Base-by-base conservation (phyloP, 345 rosid species). In the Moringa oleifera region DNA sequence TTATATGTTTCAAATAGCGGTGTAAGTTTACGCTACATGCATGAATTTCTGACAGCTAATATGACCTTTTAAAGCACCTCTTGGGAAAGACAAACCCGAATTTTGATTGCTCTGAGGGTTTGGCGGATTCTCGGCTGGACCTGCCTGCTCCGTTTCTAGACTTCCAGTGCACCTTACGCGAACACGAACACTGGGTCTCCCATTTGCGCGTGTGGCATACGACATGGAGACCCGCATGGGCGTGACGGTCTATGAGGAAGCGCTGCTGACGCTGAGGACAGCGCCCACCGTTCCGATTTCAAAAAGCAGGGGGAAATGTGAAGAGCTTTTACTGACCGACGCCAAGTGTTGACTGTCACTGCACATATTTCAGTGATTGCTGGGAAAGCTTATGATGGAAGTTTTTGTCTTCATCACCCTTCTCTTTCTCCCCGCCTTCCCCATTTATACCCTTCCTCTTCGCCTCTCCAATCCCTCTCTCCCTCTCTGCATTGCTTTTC, bases 341-440 rank as follows among this genome's bases (percentile, higher is more conserved):
- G 75, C 74, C 82, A 75, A 55, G 70, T 78, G 82, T 70, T 65
- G 20, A 53, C 25, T 24, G 18, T 18, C 61, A 16, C 57, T 69
- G 41, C 65, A 51, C 76, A 70, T 66, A 8, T 66, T 57, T 69
- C 71, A 20, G 19, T 16, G 31, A 19, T 5, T 65, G 11, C 20
- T 23, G 47, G 33, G 60, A 50, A 28, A 7, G 22, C 25, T 33
- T 20, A 54, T 58, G 25, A 75, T 53, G 70, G 69, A 46, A 13
- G 54, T 28, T 67, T 59, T 28, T 23, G 53, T 23, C 53, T 16
- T 31, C 23, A 31, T 28, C 17, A 24, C 55, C 55, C 19, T 49
- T 20, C 13, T 41, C 8, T 2, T 45, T 18, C 28, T 53, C 47
- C 16, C 25, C 51, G 0, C 59, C 53, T 19, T 62, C 23, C 23